Evolutionary conservation across 208 protist genomes (phyloP), one percentile per base, ranked within the genome.

Genomic region (Leishmania guyanensis): DNA sequence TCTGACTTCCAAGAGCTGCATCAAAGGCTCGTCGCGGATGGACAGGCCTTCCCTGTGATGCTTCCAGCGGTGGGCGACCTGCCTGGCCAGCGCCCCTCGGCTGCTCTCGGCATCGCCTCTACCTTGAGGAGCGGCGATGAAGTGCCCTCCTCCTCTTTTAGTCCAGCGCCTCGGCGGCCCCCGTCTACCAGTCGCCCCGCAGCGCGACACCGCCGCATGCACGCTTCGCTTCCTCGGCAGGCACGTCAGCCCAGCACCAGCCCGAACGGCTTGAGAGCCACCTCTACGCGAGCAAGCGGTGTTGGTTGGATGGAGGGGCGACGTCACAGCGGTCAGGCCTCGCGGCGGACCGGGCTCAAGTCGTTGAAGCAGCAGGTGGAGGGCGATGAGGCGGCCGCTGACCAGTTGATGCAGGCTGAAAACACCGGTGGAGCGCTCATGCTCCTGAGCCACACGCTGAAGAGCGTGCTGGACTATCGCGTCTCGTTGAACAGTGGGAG

Each of bases 371-470:
- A 43, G 51, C 51, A 75, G 29, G 82, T 79, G 56, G 77, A 82
- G 65, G 36, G 62, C n/a, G 73, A 65, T 2, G 77, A 82, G 46
- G 39, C 22, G 39, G 69, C 77, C 5, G 75, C 75, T 9, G 12
- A 58, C 2, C 16, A 46, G 3, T 62, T 84, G 39, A 60, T 88
- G 43, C n/a, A 64, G 22, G 73, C 66, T 2, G 85, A 79, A 0
- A 73, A 83, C 39, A 68, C 72, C 51, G 69, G 39, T 2, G 75
- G 39, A 22, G 85, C 81, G 5, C 51, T 88, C 20, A 1, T 33
- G 5, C 48, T 60, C 16, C 79, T 85, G 75, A 69, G 33, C 29
- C 20, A 20, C 51, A 72, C 79, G 14, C 17, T 88, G n/a, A 64
- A 81, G 16, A 62, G 16, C 5, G 43, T 77, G 14, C 77, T 76